Conservation (phyloP, 108 stramenopile species). For the Mediolabrus comicus region DNA sequence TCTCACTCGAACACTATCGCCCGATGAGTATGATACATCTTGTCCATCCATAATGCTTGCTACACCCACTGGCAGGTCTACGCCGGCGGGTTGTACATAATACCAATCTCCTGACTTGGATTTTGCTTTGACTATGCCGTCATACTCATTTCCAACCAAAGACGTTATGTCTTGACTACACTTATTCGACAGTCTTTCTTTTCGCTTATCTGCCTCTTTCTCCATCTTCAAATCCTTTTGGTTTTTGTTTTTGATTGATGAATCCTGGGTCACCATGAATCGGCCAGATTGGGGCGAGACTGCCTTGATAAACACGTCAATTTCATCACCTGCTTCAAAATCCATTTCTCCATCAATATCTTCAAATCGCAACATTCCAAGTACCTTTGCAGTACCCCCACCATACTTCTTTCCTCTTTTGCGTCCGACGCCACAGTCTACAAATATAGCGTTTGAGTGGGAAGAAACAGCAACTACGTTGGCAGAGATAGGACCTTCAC, state of each 20-base stretch:
- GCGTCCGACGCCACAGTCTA: slow-evolving; percentile 77
- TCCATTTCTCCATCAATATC: slow-evolving; percentile 52
- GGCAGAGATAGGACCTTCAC: slow-evolving; percentile 67
- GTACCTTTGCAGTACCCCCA: slow-evolving; percentile 48
- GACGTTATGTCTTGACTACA: slow-evolving; percentile 32
- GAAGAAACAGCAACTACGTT: slow-evolving; percentile 69
- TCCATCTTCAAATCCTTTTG: slow-evolving; percentile 56
- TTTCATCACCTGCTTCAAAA: slow-evolving; percentile 54
- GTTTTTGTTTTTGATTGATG: slow-evolving; percentile 55
- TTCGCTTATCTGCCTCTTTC: slow-evolving; percentile 42
- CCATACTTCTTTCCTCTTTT: slow-evolving; percentile 34
- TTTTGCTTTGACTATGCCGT: slow-evolving; percentile 73
- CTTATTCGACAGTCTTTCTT: slow-evolving; percentile 48
- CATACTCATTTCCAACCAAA: slow-evolving; percentile 57
- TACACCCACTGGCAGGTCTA: slow-evolving; percentile 65
- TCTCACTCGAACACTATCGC: slow-evolving; percentile 67
- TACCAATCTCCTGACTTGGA: slow-evolving; percentile 77
- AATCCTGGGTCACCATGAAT: slow-evolving; percentile 69
- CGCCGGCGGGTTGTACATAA: slow-evolving; percentile 69
- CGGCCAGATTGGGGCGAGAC: slow-evolving; percentile 74
- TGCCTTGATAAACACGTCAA: slow-evolving; percentile 71
- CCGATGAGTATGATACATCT: slow-evolving; percentile 30
- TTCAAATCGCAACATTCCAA: slow-evolving; percentile 69
- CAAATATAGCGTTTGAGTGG: slow-evolving; percentile 57
- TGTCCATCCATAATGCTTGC: slow-evolving; percentile 36